Base-by-base conservation (phyloP, 202 grass and related monocot species). In the Miscanthus sacchariflorus region DNA sequence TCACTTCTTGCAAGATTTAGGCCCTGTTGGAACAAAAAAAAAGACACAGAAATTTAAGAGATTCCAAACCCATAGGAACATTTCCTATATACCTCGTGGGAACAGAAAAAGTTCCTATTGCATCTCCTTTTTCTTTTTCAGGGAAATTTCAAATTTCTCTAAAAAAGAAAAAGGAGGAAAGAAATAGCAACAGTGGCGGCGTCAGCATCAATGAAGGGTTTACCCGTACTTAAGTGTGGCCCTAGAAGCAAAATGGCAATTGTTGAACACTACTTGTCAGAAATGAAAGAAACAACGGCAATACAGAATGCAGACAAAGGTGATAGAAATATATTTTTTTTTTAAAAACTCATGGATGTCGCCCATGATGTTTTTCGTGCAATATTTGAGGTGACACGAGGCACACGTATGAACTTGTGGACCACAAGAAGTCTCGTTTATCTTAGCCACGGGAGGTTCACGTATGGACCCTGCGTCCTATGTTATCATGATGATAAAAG, bases 351-450 rank as follows among this genome's bases (percentile, higher is more conserved):
- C 1, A 12, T 65, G 39, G 19, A 54, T 28, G 28, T 82, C 10
- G 6, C 44, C 44, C 27, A 82, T 13, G 2, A 74, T 66, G 28
- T 81, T 65, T 74, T 40, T 4, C 44, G 6, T 19, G 9, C 14
- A 44, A 73, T 73, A 83, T 61, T 83, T 74, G 36, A 82, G 78
- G 86, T 64, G 56, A 46, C 61, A 70, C 35, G 5, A 15, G 17
- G 30, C 59, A 74, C 77, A 88, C 79, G 72, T 77, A 70, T 88
- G 58, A 70, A 70, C 36, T 56, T 77, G 9, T 77, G 72, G 72
- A 77, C 80, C 86, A 77, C 86, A 70, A 24, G 24, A 59, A 18
- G 11, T 70, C 63, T 59, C 14, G 44, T 70, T 21, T 58, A 30
- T 68, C 24, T 42, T 76, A 25, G 25, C 21, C n/a, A 44, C 68